These are phyloP conservation scores for Auricularia heimuer DNA, from an alignment of 768 basidiomycete species.

Conservation along the genomic window DNA sequence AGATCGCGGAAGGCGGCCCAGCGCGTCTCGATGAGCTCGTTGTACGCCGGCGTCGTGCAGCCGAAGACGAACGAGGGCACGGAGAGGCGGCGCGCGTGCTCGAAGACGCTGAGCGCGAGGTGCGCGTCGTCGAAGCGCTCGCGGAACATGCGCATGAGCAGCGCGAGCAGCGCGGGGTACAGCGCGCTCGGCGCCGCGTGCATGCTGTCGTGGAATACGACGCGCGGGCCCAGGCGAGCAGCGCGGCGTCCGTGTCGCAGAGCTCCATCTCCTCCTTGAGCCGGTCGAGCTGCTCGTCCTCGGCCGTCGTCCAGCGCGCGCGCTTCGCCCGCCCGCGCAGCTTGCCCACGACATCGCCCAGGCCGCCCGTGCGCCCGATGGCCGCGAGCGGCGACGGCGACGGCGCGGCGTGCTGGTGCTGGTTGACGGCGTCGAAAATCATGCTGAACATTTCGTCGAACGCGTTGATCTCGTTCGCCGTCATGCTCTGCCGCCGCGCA, in stretches of 20 bases:
- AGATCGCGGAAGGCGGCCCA: conserved; percentile 83
- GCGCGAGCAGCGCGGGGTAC: conserved; percentile 68
- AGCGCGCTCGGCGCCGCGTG: conserved; percentile 43
- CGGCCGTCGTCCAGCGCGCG: conserved; percentile 40
- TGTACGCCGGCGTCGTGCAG: conserved; percentile 80
- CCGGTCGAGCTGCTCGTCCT: conserved; percentile 48
- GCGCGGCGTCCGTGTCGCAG: conserved; percentile 56
- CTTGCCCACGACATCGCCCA: conserved; percentile 45
- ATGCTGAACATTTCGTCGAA: conserved; percentile 68
- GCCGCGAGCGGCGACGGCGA: neutral
- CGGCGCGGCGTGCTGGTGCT: conserved; percentile 18
- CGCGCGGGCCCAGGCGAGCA: conserved; percentile 64
- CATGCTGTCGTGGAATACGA: conserved; percentile 50
- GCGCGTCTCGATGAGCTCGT: conserved; percentile 76
- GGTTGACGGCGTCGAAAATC: conserved; percentile 49
- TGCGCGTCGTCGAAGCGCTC: conserved; percentile 72
- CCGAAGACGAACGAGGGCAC: conserved; percentile 80
- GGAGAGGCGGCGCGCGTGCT: conserved; percentile 64
- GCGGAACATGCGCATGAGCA: conserved; percentile 69
- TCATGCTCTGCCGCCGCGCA: conserved; percentile 45
- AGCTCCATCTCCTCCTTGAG: conserved; percentile 66
- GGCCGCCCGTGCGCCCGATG: conserved; percentile 1
- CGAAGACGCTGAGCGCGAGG: conserved; percentile 73
- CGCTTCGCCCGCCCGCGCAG: conserved; percentile 43
- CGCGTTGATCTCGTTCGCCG: conserved; percentile 51